These are phyloP conservation scores for Saitozyma sp. DNA, from an alignment of 768 basidiomycete genomes.

Conservation along the genomic window DNA sequence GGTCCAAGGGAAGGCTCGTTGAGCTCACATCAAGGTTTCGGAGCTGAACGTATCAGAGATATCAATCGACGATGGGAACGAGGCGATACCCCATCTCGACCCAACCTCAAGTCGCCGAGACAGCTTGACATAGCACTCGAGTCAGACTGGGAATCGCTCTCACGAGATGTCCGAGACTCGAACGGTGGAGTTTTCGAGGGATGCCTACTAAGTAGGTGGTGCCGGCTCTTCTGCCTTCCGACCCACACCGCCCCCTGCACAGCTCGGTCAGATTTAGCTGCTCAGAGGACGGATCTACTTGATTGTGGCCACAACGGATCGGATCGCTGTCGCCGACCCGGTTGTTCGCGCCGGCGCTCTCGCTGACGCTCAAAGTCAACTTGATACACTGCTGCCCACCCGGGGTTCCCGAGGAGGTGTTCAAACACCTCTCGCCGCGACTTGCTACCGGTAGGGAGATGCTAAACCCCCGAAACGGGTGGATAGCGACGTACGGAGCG, in stretches of 20 bases:
- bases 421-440: slow-evolving; percentile 26
- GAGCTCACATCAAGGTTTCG: neutral
- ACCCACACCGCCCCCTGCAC: neutral
- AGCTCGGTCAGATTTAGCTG: neutral
- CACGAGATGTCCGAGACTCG: no score
- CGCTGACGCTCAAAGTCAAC: slow-evolving; percentile 21
- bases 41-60: no score
- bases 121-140: slow-evolving; percentile 24
- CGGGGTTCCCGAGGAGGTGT: slow-evolving; percentile 26
- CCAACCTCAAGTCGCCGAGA: slow-evolving; percentile 17
- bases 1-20: neutral
- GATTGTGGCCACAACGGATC: no score
- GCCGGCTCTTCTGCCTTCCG: slow-evolving; percentile 15
- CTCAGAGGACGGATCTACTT: no score
- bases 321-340: neutral
- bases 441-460: slow-evolving; percentile 2
- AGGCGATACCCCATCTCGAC: neutral
- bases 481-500: slow-evolving; percentile 35
- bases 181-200: no score
- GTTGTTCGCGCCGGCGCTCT: neutral
- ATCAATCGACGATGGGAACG: no score
- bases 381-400: slow-evolving; percentile 32
- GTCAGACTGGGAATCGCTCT: slow-evolving; percentile 16
- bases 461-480: slow-evolving; percentile 14
- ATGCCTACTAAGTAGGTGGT: slow-evolving; percentile 16